These are phyloP conservation scores for Solanum tacnaense DNA, from an alignment of 257 asterid genomes.

Conservation along the genomic window DNA sequence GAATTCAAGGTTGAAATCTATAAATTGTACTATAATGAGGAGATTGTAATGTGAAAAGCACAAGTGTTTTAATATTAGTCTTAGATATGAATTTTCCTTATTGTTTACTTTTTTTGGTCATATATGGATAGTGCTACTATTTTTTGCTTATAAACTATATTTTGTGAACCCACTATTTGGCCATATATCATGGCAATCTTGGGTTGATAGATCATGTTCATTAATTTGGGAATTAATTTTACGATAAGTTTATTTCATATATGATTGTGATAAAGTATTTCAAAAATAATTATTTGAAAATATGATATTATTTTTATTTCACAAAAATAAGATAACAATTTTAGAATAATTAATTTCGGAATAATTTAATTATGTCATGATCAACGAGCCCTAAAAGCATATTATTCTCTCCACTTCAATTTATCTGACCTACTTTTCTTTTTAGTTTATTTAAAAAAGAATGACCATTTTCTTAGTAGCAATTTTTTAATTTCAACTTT, in stretches of 20 bases:
- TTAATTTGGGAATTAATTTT: no score
- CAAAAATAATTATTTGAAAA: no score
- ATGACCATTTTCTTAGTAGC: background rate
- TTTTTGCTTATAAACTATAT: background rate
- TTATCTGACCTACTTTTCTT: background rate
- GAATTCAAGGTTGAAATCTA: background rate
- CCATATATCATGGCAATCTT: background rate
- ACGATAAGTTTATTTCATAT: no score
- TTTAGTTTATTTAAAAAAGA: no score
- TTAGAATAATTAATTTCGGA: no score
- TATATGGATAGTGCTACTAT: background rate
- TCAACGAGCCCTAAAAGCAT: background rate
- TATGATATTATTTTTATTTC: background rate
- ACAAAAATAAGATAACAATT: background rate
- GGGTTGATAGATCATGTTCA: background rate
- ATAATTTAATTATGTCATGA: no score
- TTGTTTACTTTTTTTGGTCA: background rate
- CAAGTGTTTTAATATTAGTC: background rate
- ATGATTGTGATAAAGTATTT: background rate
- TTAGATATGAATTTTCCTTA: background rate
- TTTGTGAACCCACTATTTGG: background rate
- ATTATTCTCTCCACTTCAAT: background rate
- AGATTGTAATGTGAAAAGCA: background rate
- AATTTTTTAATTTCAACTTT: no score
- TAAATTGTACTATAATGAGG: no score